phyloP scores from a whole-genome alignment of 306 rosid species.

The Arachis stenosperma region DNA sequence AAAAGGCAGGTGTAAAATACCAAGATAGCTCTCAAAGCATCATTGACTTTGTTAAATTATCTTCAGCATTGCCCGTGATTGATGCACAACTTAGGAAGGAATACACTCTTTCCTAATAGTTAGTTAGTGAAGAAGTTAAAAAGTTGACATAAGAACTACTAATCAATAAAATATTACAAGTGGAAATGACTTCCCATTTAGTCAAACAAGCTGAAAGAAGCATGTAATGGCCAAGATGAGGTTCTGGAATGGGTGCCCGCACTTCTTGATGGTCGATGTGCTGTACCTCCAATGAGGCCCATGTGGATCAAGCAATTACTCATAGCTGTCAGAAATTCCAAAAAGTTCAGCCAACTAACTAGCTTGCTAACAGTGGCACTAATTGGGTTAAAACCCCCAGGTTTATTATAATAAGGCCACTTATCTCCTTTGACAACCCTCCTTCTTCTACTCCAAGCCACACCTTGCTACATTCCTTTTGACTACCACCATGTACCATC shows the following conservation, averaged over 20 bases:
- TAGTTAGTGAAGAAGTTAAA: background rate
- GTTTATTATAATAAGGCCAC: background rate
- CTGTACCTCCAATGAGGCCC: background rate
- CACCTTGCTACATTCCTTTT: background rate
- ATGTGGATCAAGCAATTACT: background rate
- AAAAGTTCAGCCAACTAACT: background rate
- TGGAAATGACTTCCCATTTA: background rate
- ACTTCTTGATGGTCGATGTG: background rate
- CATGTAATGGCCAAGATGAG: background rate
- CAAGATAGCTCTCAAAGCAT: background rate
- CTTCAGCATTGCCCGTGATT: background rate
- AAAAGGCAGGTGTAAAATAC: conserved; percentile 5
- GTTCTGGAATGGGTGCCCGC: background rate
- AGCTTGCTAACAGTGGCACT: background rate
- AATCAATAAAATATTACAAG: background rate
- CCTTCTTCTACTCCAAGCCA: conserved; percentile 2
- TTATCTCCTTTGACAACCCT: background rate
- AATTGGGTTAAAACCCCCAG: background rate
- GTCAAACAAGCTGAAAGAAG: background rate
- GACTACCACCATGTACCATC: conserved; percentile 25
- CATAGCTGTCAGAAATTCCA: conserved; percentile 2
- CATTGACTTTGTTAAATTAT: background rate
- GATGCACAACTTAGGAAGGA: background rate
- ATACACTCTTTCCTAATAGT: background rate
- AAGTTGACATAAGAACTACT: background rate